phyloP scores from a whole-genome alignment of 2,329 filamentous ascomycete genomes.

The Davidsoniella eucalypti region DNA sequence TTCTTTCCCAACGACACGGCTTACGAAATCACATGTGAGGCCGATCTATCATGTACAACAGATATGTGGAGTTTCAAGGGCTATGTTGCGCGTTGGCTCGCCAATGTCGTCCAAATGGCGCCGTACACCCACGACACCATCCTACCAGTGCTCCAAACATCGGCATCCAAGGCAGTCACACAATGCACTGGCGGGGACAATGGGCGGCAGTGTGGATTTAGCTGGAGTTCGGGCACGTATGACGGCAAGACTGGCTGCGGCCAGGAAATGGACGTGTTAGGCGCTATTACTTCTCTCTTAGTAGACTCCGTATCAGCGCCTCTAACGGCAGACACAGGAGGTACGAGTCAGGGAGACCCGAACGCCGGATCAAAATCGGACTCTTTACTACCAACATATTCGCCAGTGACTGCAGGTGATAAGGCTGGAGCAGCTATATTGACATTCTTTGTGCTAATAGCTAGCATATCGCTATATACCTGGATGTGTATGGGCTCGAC shows the following conservation, averaged over 20 bases:
- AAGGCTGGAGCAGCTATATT: conserved; percentile 32
- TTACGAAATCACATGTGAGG: conserved; percentile 46
- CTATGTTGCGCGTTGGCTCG: conserved; percentile 40
- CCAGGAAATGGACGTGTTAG: conserved; percentile 42
- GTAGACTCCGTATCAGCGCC: conserved; percentile 25
- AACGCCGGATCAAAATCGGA: conserved; percentile 26
- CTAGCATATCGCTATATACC: neutral
- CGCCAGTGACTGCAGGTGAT: conserved; percentile 27
- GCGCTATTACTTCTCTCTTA: conserved; percentile 36
- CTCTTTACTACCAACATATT: conserved; percentile 19
- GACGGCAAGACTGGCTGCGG: conserved; percentile 41
- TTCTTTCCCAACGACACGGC: conserved; percentile 40
- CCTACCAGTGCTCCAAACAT: conserved; percentile 32
- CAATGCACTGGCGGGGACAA: conserved; percentile 35
- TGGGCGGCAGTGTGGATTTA: conserved; percentile 35
- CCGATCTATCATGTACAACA: conserved; percentile 35
- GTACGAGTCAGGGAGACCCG: conserved; percentile 31
- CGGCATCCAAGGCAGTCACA: conserved; percentile 36
- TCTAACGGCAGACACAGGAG: conserved; percentile 32
- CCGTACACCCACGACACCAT: conserved; percentile 36
- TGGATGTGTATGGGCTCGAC: conserved; percentile 10
- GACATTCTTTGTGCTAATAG: conserved; percentile 27
- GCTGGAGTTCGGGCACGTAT: conserved; percentile 34
- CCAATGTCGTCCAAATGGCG: conserved; percentile 34
- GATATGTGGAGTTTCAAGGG: conserved; percentile 51